phyloP scores from a whole-genome alignment of 768 basidiomycete species.

The Sporobolomyces roseus region DNA sequence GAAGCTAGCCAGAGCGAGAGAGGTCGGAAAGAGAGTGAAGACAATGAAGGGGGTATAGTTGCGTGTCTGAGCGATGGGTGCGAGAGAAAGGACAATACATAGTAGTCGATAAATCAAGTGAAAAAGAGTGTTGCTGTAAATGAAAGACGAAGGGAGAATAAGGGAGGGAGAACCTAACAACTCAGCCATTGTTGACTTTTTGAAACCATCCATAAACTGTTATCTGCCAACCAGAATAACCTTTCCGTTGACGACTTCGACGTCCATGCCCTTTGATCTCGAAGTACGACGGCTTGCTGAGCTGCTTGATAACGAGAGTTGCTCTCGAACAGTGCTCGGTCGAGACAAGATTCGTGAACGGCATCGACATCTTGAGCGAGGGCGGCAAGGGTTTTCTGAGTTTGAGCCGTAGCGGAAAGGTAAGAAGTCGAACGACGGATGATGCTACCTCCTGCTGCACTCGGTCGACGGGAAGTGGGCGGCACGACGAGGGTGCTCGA shows the following conservation, averaged over 20 bases:
- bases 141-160: neutral
- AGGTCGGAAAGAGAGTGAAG: neutral
- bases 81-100: too few species aligned
- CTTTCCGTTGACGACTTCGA: constrained; percentile 83
- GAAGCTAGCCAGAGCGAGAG: neutral
- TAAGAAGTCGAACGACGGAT: neutral
- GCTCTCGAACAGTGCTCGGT: constrained; percentile 84
- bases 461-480: neutral
- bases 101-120: neutral
- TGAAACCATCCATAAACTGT: constrained; percentile 70
- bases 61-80: too few species aligned
- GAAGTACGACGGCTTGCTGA: constrained; percentile 96
- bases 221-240: constrained; percentile 87
- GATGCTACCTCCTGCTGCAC: neutral
- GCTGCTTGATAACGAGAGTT: constrained; percentile 94
- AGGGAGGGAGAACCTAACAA: neutral
- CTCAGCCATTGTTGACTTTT: constrained; percentile 31
- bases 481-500: constrained; percentile 5
- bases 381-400: constrained; percentile 66
- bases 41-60: too few species aligned
- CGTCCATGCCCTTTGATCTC: constrained; percentile 95
- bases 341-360: constrained; percentile 79
- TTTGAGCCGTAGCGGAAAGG: constrained; percentile 22
- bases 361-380: constrained; percentile 82
- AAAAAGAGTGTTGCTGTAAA: neutral